Conservation (phyloP, 2,329 filamentous ascomycete genomes). For the Elsinoe fawcettii region DNA sequence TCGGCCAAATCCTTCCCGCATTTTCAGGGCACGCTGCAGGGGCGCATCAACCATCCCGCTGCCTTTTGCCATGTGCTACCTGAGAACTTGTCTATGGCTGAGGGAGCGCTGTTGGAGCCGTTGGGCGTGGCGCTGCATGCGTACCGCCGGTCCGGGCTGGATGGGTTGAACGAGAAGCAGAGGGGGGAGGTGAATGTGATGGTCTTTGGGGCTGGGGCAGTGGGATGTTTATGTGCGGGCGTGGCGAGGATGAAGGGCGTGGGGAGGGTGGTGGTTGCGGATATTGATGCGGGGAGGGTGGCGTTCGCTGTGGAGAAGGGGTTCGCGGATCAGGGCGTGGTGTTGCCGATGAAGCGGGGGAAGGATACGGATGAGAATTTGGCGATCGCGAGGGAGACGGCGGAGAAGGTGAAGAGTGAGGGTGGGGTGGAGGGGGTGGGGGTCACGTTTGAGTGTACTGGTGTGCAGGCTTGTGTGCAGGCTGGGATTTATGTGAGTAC, state of each 20-base stretch:
- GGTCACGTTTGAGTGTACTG: slow-evolving; percentile 68
- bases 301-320: slow-evolving; percentile 47
- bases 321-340: slow-evolving; percentile 41
- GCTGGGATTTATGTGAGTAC: slow-evolving; percentile 60
- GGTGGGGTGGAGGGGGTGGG: slow-evolving; percentile 44
- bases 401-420: slow-evolving; percentile 32
- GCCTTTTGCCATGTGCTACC: slow-evolving; percentile 53
- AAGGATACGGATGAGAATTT: slow-evolving; percentile 47
- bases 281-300: slow-evolving; percentile 51
- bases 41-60: slow-evolving; percentile 54
- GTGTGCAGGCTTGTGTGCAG: slow-evolving; percentile 67
- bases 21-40: slow-evolving; percentile 57
- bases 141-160: slow-evolving; percentile 45
- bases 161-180: slow-evolving; percentile 22
- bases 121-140: slow-evolving; percentile 55
- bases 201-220: slow-evolving; percentile 55
- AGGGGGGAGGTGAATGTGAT: slow-evolving; percentile 40
- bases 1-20: slow-evolving; percentile 55
- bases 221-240: slow-evolving; percentile 52
- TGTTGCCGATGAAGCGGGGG: slow-evolving; percentile 40
- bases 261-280: slow-evolving; percentile 50
- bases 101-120: slow-evolving; percentile 54
- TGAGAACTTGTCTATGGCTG: slow-evolving; percentile 43
- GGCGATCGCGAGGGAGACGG: slow-evolving; percentile 44
- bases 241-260: slow-evolving; percentile 49